Conservation (phyloP, 345 rosid species). For the Linum trigynum region DNA sequence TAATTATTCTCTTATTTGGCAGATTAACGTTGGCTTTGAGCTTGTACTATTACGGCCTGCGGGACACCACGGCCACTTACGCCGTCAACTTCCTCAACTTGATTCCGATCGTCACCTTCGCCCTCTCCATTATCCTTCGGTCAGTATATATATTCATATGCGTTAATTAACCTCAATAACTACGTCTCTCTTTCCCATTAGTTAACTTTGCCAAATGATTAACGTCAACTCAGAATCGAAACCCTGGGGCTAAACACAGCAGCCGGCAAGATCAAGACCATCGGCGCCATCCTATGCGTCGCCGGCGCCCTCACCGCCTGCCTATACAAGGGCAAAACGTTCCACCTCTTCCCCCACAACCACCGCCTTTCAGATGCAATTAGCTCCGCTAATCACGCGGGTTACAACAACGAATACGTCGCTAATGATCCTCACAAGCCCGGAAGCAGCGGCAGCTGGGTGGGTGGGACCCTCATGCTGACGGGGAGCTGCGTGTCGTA, state of each 20-base stretch:
- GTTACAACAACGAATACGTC: too few species aligned
- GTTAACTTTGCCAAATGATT: not conserved
- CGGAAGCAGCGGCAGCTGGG: slow-evolving; percentile 6
- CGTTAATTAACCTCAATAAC: not conserved
- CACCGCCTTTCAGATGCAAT: too few species aligned
- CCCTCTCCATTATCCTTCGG: slow-evolving; percentile 27
- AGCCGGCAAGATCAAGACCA: slow-evolving; percentile 29
- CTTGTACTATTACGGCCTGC: slow-evolving; percentile 37
- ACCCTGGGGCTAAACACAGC: slow-evolving; percentile 15
- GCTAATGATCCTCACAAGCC: not conserved
- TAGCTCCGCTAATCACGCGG: too few species aligned
- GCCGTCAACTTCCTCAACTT: slow-evolving; percentile 34
- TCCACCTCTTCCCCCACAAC: slow-evolving; percentile 12
- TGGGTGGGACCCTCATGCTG: slow-evolving; percentile 32
- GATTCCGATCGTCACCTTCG: slow-evolving; percentile 36
- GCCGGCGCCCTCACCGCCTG: slow-evolving; percentile 29
- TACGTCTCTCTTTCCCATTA: too few species aligned
- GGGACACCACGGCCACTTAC: slow-evolving; percentile 39
- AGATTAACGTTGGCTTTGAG: slow-evolving; percentile 39
- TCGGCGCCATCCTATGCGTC: slow-evolving; percentile 33
- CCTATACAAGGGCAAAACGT: slow-evolving; percentile 29
- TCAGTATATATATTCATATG: slow-evolving; percentile 6
- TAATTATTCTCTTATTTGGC: slow-evolving; percentile 6
- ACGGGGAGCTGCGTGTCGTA: slow-evolving; percentile 25
- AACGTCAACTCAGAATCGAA: slow-evolving; percentile 23